Conservation (phyloP, 2,329 filamentous ascomycete genomes). For the Colletotrichum cuscutae region DNA sequence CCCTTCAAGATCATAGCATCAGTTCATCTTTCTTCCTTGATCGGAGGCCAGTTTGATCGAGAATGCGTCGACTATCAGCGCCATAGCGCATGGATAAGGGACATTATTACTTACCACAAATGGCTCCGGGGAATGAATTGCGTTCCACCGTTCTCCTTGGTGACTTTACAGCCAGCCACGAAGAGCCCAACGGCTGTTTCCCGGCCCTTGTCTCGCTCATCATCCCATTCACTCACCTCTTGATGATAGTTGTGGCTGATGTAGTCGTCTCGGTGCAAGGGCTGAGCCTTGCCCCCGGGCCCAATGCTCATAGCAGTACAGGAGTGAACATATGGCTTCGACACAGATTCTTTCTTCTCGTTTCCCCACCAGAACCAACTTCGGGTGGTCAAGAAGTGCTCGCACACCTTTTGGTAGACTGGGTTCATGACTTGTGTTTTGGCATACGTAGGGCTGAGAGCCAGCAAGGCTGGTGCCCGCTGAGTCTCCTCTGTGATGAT, state of each 20-base stretch:
- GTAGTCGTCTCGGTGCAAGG: conserved; percentile 44
- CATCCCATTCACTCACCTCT: conserved; percentile 19
- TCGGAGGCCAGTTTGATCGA: not conserved
- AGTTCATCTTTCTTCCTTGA: not conserved
- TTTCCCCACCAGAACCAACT: conserved; percentile 28
- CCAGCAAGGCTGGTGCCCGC: conserved; percentile 23
- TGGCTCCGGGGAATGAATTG: conserved; percentile 44
- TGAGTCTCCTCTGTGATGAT: conserved; percentile 17
- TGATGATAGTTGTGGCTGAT: conserved; percentile 39
- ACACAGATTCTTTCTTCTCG: conserved; percentile 21
- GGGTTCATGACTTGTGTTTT: conserved; percentile 28
- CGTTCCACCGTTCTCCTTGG: conserved; percentile 43
- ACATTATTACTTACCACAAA: conserved; percentile 35
- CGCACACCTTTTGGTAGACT: conserved; percentile 21
- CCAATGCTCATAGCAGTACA: conserved; percentile 36
- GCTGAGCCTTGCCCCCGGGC: conserved; percentile 39
- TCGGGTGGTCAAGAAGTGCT: conserved; percentile 23
- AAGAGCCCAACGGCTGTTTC: conserved; percentile 43
- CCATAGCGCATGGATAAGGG: too few relatives aligned
- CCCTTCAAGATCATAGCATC: not conserved
- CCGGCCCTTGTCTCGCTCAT: conserved; percentile 29
- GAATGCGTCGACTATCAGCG: too few relatives aligned
- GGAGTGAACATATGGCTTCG: conserved; percentile 26
- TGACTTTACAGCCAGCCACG: conserved; percentile 42
- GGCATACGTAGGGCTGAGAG: conserved; percentile 27